Base-by-base conservation (phyloP, 192 early-diverging fungal species). In the Kappamyces sp. region DNA sequence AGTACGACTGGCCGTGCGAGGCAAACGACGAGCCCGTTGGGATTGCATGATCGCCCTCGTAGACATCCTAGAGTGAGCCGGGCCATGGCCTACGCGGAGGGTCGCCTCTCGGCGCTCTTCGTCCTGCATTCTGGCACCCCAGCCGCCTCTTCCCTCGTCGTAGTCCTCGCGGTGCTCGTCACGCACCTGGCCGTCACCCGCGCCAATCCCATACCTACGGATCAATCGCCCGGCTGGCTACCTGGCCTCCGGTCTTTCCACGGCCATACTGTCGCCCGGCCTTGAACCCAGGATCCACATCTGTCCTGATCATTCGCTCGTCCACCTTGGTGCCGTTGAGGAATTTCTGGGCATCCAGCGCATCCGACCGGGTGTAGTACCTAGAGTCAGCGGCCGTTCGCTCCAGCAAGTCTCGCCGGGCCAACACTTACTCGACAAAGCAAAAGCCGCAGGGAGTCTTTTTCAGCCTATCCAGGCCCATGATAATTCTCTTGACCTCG, bases 401-500 rank as follows among this genome's bases (percentile, higher is more conserved):
- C 47, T 15, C 14, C 47, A 5, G 30, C 47, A n/a, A n/a, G 9
- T 14, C 48, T 31, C 30, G 14, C 35, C 32, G 9, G 32, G 1
- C 8, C 3, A 14, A 39, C 14, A 72, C 83, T 58, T 79, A 96
- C 87, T 98, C 96, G 51, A 98, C 96, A 84, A 98, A 98, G 67
- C 96, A 98, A 72, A 98, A 98, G 7, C 96, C 96, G 61, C 96
- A 98, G 3, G 94, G 96, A 6, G 94, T 98, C 67, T 92, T 90
- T 65, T 86, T 80, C 57, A 84, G 79, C n/a, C 88, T 77, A 66
- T 95, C 91, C 4, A 98, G 78, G 0, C 96, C 96, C 96, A 98
- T 98, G 64, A 98, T 98, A 59, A 98, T 94, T 52, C 96, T 86
- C 67, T 96, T 95, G 58, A 98, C 90, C 53, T 95, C 91, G n/a